Base-by-base conservation (phyloP, 768 basidiomycete genomes). In the Omphalotus guepiniiformis region DNA sequence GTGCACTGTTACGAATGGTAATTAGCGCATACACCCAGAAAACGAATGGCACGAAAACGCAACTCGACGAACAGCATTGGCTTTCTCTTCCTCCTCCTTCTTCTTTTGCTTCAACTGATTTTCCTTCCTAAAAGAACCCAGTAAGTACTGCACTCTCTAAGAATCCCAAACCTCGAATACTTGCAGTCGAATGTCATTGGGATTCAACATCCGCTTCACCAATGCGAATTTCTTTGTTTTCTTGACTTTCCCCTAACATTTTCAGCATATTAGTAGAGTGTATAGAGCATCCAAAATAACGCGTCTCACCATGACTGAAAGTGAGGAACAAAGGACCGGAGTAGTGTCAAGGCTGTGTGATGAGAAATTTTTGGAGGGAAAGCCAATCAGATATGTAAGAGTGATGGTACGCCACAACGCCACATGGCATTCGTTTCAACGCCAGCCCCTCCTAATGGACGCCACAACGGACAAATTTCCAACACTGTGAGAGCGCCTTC, bases 221-320 rank as follows among this genome's bases (percentile, higher is more conserved):
- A 83, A 71, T 2, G 93, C 95, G 63, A 98, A 97, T 63, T 95
- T 95, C 66, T 93, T 78, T 1, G 93, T 94, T 65, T 93, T 95
- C 66, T 91, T 92, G 23, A 89, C 90, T 67, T 82, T 93, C 11
- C 82, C 89, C 93, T 96, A 16, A 2, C n/a, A n/a, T n/a, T n/a
- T n/a, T n/a, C n/a, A n/a, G n/a, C n/a, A n/a, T n/a, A n/a, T n/a
- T n/a, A n/a, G n/a, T n/a, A n/a, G n/a, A n/a, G n/a, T n/a, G n/a
- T n/a, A n/a, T n/a, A n/a, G n/a, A n/a, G n/a, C n/a, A n/a, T n/a
- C n/a, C n/a, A n/a, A n/a, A n/a, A n/a, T n/a, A n/a, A n/a, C n/a
- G n/a, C n/a, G n/a, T n/a, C n/a, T n/a, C n/a, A n/a, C n/a, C n/a
- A n/a, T n/a, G n/a, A n/a, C n/a, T n/a, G n/a, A n/a, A n/a, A n/a